Evolutionary conservation across 805 yeast genomes (phyloP).

Genomic region (Grigorovia humatica): DNA sequence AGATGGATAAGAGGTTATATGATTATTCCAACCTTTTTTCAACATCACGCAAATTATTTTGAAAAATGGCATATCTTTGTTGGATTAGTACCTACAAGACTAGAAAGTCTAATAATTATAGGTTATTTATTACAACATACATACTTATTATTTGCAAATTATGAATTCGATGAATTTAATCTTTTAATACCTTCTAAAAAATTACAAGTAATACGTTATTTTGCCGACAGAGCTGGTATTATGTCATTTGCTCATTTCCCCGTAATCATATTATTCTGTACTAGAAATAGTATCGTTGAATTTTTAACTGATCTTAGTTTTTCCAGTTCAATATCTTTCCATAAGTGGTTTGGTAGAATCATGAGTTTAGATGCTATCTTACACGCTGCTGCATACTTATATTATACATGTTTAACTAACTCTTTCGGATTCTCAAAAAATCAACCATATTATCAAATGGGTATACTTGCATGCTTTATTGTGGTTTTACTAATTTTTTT

Average conservation of each 20-base stretch:
- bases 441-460: slow-evolving; percentile 32
- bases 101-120: slow-evolving; percentile 12
- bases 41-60: slow-evolving; percentile 14
- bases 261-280: slow-evolving; percentile 49
- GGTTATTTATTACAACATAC: slow-evolving; percentile 14
- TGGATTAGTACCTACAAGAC: slow-evolving; percentile 17
- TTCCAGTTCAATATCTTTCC: slow-evolving; percentile 54
- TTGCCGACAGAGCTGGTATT: slow-evolving; percentile 41
- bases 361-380: slow-evolving; percentile 30
- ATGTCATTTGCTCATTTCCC: slow-evolving; percentile 42
- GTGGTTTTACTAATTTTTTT: slow-evolving; percentile 21
- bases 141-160: slow-evolving; percentile 6
- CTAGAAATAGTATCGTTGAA: slow-evolving; percentile 60
- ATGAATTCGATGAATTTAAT: slow-evolving; percentile 12
- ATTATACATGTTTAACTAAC: slow-evolving; percentile 24
- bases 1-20: slow-evolving; percentile 12
- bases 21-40: slow-evolving; percentile 11
- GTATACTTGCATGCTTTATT: slow-evolving; percentile 30
- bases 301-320: slow-evolving; percentile 53
- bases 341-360: slow-evolving; percentile 44
- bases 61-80: slow-evolving; percentile 4
- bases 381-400: slow-evolving; percentile 33
- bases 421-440: slow-evolving; percentile 5
- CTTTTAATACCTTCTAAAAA: slow-evolving; percentile 8
- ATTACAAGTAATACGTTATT: slow-evolving; percentile 18